Percentiles rank a stretch among this genome's conserved stretches.
Conservation (phyloP, 441 rosid genomes). For the Aquilaria agallochum region DNA sequence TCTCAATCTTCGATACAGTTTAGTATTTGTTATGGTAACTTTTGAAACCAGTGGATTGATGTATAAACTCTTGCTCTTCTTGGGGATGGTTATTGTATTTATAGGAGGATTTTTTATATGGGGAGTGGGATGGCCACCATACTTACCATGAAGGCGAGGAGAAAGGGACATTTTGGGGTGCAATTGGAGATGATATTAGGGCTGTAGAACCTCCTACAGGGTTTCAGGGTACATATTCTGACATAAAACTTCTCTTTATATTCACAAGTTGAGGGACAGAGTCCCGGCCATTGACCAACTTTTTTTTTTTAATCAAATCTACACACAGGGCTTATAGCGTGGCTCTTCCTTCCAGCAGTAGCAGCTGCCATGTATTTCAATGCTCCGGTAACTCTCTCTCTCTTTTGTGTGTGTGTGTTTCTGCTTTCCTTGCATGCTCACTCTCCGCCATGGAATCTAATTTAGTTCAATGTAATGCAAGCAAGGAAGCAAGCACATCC, state of each 20-base stretch:
- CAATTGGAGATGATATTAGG: slow-evolving; percentile 50
- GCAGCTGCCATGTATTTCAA: slow-evolving; percentile 66
- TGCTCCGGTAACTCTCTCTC: slow-evolving; percentile 48
- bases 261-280: too few species aligned
- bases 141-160: slow-evolving; percentile 73
- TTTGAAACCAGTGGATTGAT: slow-evolving; percentile 1
- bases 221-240: slow-evolving; percentile 60
- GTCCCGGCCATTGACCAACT: too few species aligned
- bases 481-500: background rate
- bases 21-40: background rate
- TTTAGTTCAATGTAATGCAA: background rate
- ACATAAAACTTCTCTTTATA: background rate
- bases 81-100: slow-evolving; percentile 1
- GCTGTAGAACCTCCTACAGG: slow-evolving; percentile 74
- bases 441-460: background rate
- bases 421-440: too few species aligned
- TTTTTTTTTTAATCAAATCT: background rate
- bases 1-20: background rate
- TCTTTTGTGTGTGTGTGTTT: background rate
- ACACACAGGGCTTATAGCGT: slow-evolving; percentile 58
- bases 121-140: slow-evolving; percentile 78
- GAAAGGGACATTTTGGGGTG: slow-evolving; percentile 83
- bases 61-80: background rate
- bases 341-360: slow-evolving; percentile 84
- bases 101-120: slow-evolving; percentile 80